These are phyloP conservation scores for Candida sanyaensis DNA, from an alignment of 1,139 yeast genomes.

Conservation along the genomic window DNA sequence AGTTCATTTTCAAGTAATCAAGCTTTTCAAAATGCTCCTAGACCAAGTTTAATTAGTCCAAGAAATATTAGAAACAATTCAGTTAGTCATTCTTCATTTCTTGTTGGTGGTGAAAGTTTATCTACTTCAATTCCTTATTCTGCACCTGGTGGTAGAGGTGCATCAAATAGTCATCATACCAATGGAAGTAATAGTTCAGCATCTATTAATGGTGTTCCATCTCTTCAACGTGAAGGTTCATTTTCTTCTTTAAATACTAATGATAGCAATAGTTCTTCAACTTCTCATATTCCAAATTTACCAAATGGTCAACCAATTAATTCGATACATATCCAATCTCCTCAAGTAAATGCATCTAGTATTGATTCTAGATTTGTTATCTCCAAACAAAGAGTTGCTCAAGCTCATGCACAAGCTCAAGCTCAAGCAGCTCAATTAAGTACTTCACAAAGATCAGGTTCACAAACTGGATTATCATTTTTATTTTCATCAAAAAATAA, in stretches of 20 bases:
- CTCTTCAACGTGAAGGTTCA: constrained; percentile 10
- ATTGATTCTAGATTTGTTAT: constrained; percentile 75
- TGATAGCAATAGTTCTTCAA: constrained; percentile 8
- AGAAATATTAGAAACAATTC: constrained; percentile 47
- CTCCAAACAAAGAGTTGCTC: constrained; percentile 70
- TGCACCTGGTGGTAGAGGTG: constrained; percentile 61
- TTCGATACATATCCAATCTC: constrained; percentile 68
- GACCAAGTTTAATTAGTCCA: constrained; percentile 30
- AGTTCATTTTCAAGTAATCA: constrained; percentile 13
- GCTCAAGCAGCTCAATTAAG: constrained; percentile 35
- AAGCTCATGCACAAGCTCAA: constrained; percentile 41
- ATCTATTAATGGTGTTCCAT: constrained; percentile 3
- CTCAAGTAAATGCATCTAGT: constrained; percentile 53
- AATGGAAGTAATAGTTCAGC: constrained; percentile 2
- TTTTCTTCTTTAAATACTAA: constrained; percentile 14
- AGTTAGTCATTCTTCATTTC: constrained; percentile 43
- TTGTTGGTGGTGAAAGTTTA: constrained; percentile 47
- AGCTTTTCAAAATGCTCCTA: constrained; percentile 11
- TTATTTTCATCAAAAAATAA: constrained; percentile 39
- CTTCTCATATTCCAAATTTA: constrained; percentile 43
- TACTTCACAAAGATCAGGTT: constrained; percentile 38
- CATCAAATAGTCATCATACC: constrained; percentile 3
- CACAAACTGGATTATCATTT: constrained; percentile 53
- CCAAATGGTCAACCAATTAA: constrained; percentile 58
- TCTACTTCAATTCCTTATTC: constrained; percentile 70